These are phyloP conservation scores for Citrus trifoliata DNA, from an alignment of 345 rosid species.

Conservation along the genomic window DNA sequence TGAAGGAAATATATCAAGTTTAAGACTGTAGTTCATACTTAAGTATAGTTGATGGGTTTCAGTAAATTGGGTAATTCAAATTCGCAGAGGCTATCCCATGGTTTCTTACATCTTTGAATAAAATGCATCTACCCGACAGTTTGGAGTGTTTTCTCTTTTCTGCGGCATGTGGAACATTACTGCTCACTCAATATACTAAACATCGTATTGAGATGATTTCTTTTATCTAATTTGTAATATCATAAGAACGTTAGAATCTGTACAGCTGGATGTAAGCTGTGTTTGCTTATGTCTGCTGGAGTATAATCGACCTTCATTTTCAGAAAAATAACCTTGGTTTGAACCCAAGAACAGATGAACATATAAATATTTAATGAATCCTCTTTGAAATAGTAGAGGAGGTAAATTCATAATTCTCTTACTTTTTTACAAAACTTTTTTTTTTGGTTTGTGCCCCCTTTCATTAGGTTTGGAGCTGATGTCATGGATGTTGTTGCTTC, in stretches of 20 bases:
- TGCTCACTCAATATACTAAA: background rate
- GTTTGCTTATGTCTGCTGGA: background rate
- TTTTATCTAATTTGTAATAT: background rate
- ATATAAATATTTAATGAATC: background rate
- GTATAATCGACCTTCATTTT: background rate
- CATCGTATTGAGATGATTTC: background rate
- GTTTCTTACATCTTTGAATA: background rate
- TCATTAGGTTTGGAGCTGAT: conserved; percentile 84
- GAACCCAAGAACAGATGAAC: background rate
- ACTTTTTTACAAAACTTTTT: background rate
- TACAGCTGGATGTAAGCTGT: background rate
- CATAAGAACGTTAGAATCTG: background rate
- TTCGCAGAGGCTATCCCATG: background rate
- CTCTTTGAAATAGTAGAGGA: background rate
- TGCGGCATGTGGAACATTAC: background rate
- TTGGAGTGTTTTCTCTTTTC: too few relatives aligned
- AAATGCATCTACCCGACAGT: background rate
- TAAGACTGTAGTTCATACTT: background rate
- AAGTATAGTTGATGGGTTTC: background rate
- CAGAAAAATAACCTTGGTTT: background rate
- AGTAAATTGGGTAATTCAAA: background rate
- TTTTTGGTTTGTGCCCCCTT: conserved; percentile 10
- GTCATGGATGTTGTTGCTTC: conserved; percentile 86
- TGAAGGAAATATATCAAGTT: conserved; percentile 1
- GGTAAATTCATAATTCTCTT: background rate